Conservation (phyloP, 768 basidiomycete genomes). For the Candolleomyces aberdarensis region DNA sequence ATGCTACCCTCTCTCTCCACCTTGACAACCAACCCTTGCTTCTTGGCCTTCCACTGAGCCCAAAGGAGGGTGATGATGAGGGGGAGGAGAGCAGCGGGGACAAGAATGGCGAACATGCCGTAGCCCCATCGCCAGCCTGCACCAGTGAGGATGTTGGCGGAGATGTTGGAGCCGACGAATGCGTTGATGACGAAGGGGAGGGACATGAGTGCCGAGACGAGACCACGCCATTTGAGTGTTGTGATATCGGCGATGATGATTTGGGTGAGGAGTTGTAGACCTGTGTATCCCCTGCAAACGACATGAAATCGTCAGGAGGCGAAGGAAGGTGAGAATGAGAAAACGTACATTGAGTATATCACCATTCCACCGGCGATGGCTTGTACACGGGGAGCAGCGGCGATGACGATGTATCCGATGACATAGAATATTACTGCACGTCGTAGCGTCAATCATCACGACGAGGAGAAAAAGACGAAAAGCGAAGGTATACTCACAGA, state of each 20-base stretch:
- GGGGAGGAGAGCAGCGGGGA: slow-evolving; percentile 47
- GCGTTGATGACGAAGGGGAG: slow-evolving; percentile 50
- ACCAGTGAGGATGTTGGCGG: slow-evolving; percentile 37
- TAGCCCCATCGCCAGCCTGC: slow-evolving; percentile 71
- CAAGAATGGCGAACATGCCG: slow-evolving; percentile 56
- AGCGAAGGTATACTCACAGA: slow-evolving; percentile 39
- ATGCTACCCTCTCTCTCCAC: slow-evolving; percentile 7
- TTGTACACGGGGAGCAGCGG: slow-evolving; percentile 42
- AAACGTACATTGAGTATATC: slow-evolving; percentile 50
- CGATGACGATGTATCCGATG: slow-evolving; percentile 52
- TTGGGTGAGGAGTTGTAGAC: slow-evolving; percentile 61
- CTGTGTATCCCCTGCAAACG: slow-evolving; percentile 56
- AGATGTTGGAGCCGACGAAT: slow-evolving; percentile 63
- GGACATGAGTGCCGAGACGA: slow-evolving; percentile 37
- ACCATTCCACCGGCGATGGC: slow-evolving; percentile 53
- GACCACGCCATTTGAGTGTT: slow-evolving; percentile 53
- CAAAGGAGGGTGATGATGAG: slow-evolving; percentile 54
- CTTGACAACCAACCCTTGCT: slow-evolving; percentile 25
- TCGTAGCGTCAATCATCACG: background rate
- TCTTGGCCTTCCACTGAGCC: slow-evolving; percentile 48
- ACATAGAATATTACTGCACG: slow-evolving; percentile 54
- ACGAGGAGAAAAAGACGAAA: background rate
- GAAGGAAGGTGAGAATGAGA: slow-evolving; percentile 14
- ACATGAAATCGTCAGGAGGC: slow-evolving; percentile 11
- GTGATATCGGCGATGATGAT: slow-evolving; percentile 64